A percentile compares a stretch with the other conserved stretches of the same genome.
Evolutionary conservation across 176 grass and related monocot genomes (phyloP).

Genomic region (Aegilops speltoides): DNA sequence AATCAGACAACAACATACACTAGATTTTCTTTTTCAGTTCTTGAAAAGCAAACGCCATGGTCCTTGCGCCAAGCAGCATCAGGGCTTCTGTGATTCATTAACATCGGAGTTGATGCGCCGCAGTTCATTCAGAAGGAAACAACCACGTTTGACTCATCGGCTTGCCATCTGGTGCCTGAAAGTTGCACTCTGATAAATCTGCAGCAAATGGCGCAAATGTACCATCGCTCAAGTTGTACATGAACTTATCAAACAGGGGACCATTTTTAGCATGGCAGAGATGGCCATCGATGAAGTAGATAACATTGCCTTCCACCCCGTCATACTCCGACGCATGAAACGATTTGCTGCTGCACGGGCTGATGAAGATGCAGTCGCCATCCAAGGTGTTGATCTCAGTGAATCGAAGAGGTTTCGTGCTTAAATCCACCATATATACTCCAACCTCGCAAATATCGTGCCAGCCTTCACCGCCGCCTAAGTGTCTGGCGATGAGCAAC

Average conservation of each 20-base stretch:
- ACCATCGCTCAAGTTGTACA: slow-evolving; percentile 27
- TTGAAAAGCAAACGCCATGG: slow-evolving; percentile 14
- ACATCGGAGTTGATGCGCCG: background rate
- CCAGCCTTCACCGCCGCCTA: background rate
- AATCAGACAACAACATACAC: background rate
- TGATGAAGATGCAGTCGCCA: slow-evolving; percentile 42
- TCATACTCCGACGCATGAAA: slow-evolving; percentile 21
- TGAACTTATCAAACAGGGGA: slow-evolving; percentile 16
- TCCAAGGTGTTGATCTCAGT: slow-evolving; percentile 27
- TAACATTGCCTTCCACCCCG: slow-evolving; percentile 10
- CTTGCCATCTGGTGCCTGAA: slow-evolving; percentile 12
- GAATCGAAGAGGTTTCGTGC: slow-evolving; percentile 2
- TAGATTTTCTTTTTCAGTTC: background rate
- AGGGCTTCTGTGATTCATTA: background rate
- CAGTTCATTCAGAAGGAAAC: slow-evolving; percentile 34
- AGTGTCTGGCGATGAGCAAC: slow-evolving; percentile 6
- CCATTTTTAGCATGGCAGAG: slow-evolving; percentile 8
- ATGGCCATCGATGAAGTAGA: slow-evolving; percentile 34
- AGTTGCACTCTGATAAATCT: background rate
- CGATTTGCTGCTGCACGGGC: slow-evolving; percentile 29
- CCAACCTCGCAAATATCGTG: background rate
- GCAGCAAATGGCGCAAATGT: slow-evolving; percentile 17
- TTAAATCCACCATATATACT: background rate
- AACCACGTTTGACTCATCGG: slow-evolving; percentile 39
- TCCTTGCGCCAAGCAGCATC: background rate